These are phyloP conservation scores for Carex sylvatica DNA, from an alignment of 202 grass and related monocot genomes.

Conservation along the genomic window DNA sequence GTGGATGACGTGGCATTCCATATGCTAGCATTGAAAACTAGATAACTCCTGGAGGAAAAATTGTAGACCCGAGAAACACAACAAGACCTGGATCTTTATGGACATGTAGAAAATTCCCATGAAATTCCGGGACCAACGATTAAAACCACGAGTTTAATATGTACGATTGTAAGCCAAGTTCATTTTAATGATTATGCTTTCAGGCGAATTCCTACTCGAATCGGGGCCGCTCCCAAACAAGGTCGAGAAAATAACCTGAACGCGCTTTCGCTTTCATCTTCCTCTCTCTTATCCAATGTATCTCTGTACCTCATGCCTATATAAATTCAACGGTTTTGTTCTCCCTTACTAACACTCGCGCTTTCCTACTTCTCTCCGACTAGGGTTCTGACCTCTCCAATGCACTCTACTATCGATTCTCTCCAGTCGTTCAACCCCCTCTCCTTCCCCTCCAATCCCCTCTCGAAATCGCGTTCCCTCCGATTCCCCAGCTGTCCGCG, in stretches of 20 bases:
- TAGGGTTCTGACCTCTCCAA: slow-evolving; percentile 34
- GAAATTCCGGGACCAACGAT: too few species aligned
- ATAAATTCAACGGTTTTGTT: neutral
- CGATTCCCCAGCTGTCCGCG: slow-evolving; percentile 31
- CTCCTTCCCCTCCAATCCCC: slow-evolving; percentile 35
- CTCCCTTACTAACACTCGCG: neutral
- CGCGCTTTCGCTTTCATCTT: neutral
- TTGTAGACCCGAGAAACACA: too few species aligned
- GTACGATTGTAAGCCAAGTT: too few species aligned
- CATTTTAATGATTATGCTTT: too few species aligned
- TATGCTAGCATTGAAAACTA: too few species aligned
- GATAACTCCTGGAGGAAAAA: too few species aligned
- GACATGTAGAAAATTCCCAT: too few species aligned
- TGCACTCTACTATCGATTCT: slow-evolving; percentile 51
- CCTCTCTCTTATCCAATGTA: neutral
- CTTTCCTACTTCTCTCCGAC: neutral
- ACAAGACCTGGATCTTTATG: too few species aligned
- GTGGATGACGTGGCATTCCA: too few species aligned
- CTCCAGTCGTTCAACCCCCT: slow-evolving; percentile 49
- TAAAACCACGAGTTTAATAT: too few species aligned
- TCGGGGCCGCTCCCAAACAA: too few species aligned
- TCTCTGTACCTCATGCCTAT: neutral
- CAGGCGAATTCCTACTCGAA: too few species aligned
- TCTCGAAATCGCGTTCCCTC: slow-evolving; percentile 31
- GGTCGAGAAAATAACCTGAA: neutral